Evolutionary conservation across 768 basidiomycete genomes (phyloP), one percentile per base, ranked within the genome.

Genomic region (Phaeolepiota aurea): DNA sequence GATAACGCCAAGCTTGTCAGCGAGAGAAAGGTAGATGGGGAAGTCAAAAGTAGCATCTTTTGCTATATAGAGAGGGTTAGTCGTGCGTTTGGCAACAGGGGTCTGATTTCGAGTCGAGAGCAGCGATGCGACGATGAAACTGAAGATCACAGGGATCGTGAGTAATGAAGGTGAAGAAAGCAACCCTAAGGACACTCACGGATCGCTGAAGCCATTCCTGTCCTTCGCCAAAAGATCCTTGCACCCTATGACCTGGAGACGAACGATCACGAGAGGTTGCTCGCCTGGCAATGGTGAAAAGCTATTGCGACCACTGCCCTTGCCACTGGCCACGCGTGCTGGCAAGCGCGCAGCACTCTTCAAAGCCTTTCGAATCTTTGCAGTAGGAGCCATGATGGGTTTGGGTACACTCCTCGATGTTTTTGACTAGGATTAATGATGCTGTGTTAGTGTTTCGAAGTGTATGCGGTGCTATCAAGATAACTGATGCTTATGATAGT

Each of bases 31-130:
- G 49, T 85, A 87, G 13, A 96, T 69, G 0, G 90, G 86, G 50
- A 93, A 89, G 44, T 94, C 87, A 56, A 92, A 97, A 0, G 89
- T 92, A 9, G 88, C 81, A 50, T 85, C 78, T 45, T 79, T 79
- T 9, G 79, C 46, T 0, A 65, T 48, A 47, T 75, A 94, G 1
- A 62, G 55, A 0, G 91, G 92, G 48, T 82, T 82, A 15, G 80
- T 49, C 1, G 71, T 83, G 37, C 78, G 75, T 55, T 87, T 92
- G 19, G 74, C 62, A 14, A 87, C 84, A 0, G 89, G 77, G 0
- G 92, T 96, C 20, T 81, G 74, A 22, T 77, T 67, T 7, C 79
- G 68, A 2, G 65, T 71, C 42, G 68, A 74, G 21, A 78, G 66
- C 32, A 82, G 56, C 2, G 74, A 81, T 19, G 78, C 79, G 48